Percentiles rank a stretch among this genome's conserved stretches.
Conservation (phyloP, 2,329 filamentous ascomycete genomes). For the Xylariaceae sp. region DNA sequence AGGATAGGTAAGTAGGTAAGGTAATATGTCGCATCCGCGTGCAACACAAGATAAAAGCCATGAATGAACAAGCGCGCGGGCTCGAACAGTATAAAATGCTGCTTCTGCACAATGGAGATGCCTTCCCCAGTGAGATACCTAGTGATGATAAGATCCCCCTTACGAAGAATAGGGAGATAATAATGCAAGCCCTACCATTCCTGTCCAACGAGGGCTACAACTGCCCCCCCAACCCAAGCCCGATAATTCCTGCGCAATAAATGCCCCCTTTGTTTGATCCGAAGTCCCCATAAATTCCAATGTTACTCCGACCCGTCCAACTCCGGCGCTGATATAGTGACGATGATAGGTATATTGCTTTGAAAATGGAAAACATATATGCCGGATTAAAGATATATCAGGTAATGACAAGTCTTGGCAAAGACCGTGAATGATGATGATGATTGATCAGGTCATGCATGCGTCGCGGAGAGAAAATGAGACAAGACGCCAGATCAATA, state of each 20-base stretch:
- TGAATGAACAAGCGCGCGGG: constrained; percentile 3
- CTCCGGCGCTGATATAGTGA: constrained; percentile 33
- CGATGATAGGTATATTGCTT: constrained; percentile 23
- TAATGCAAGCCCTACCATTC: constrained; percentile 8
- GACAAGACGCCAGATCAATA: constrained; percentile 40
- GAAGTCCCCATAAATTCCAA: constrained; percentile 16
- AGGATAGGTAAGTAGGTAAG: neutral
- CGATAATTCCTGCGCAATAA: constrained; percentile 14
- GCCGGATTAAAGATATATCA: constrained; percentile 18
- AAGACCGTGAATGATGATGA: neutral
- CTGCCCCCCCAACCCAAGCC: constrained; percentile 5
- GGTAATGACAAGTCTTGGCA: constrained; percentile 9
- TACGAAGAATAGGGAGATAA: constrained; percentile 7
- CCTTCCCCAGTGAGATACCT: neutral
- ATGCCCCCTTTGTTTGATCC: constrained; percentile 11
- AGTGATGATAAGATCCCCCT: constrained; percentile 1
- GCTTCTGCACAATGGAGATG: neutral
- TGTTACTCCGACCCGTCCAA: constrained; percentile 22
- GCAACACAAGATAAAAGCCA: constrained; percentile 1
- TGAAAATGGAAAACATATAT: constrained; percentile 23
- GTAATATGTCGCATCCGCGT: too few relatives aligned
- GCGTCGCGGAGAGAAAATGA: neutral
- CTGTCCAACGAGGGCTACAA: constrained; percentile 8
- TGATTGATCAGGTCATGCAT: constrained; percentile 1
- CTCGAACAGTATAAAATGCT: neutral